Percentiles rank a stretch among this genome's conserved stretches.
Evolutionary conservation across 495 filamentous ascomycete genomes (phyloP).

Genomic region (Peziza echinospora): DNA sequence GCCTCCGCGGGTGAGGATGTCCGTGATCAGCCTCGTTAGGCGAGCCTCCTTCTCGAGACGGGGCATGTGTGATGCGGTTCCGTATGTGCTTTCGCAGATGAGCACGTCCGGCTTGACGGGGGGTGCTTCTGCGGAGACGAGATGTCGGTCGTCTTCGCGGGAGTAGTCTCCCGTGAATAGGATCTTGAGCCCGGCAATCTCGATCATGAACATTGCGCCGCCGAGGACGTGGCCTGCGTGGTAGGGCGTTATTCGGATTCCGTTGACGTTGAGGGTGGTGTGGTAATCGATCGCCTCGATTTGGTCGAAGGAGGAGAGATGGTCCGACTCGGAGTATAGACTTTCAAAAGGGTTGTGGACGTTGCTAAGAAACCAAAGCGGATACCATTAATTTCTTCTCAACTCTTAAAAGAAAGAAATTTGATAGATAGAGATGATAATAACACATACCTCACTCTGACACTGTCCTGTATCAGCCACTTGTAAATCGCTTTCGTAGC

Average conservation of each 20-base stretch:
- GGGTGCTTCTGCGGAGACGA: constrained; percentile 77
- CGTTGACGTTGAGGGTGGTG: constrained; percentile 88
- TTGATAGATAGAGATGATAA: neutral
- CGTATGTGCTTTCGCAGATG: constrained; percentile 93
- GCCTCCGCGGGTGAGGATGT: constrained; percentile 72
- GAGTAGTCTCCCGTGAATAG: constrained; percentile 97
- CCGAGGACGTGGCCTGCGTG: constrained; percentile 92
- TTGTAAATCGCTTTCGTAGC: constrained; percentile 99
- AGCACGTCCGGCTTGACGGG: constrained; percentile 76
- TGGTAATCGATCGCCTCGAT: constrained; percentile 98
- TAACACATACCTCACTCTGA: constrained; percentile 45
- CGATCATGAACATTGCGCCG: constrained; percentile 95
- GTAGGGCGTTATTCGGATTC: constrained; percentile 88
- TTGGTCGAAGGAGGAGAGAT: constrained; percentile 68
- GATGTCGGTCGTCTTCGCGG: constrained; percentile 77
- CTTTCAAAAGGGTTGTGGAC: constrained; percentile 17
- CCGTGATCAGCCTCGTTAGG: constrained; percentile 83
- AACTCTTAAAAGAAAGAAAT: neutral
- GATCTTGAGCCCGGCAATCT: constrained; percentile 87
- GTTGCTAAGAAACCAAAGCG: constrained; percentile 6
- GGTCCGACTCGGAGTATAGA: constrained; percentile 85
- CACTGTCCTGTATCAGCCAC: constrained; percentile 92
- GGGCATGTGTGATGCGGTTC: constrained; percentile 75
- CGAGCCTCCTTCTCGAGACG: constrained; percentile 73
- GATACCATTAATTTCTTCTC: neutral